phyloP scores from a whole-genome alignment of 768 basidiomycete species.

The Cystofilobasidium capitatum region DNA sequence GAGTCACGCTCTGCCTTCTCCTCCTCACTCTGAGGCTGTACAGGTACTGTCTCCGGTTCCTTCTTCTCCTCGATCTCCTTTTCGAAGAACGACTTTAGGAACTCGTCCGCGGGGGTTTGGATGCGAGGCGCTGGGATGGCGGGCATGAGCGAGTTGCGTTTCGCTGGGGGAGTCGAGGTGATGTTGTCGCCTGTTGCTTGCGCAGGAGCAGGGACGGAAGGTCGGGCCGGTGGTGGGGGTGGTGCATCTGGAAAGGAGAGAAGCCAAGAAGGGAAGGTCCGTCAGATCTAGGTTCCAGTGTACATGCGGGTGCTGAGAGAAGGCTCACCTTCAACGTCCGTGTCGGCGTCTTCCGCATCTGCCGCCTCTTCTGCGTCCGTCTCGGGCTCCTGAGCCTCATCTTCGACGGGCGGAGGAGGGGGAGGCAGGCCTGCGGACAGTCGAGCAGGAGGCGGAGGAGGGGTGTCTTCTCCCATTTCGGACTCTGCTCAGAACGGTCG shows the following conservation, averaged over 20 bases:
- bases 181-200: not conserved
- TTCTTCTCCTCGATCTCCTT: not conserved
- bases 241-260: too few relatives aligned
- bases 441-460: conserved; percentile 10
- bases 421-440: not conserved
- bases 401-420: not conserved
- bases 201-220: not conserved
- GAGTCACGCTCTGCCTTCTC: too few relatives aligned
- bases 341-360: conserved; percentile 43
- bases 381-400: not conserved
- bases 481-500: too few relatives aligned
- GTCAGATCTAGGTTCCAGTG: not conserved
- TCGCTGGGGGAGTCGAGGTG: not conserved
- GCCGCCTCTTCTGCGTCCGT: conserved; percentile 28
- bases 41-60: not conserved
- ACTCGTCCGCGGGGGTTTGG: not conserved
- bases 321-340: not conserved
- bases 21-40: not conserved
- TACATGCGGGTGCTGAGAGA: not conserved
- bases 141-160: not conserved
- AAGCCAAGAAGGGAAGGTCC: not conserved
- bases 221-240: not conserved
- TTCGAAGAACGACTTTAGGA: conserved; percentile 39
- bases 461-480: not conserved
- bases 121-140: not conserved